Percentiles rank a stretch among this genome's conserved stretches.
These are phyloP conservation scores for Colletotrichum sp. DNA, from an alignment of 2,329 filamentous ascomycete species.

Conservation along the genomic window DNA sequence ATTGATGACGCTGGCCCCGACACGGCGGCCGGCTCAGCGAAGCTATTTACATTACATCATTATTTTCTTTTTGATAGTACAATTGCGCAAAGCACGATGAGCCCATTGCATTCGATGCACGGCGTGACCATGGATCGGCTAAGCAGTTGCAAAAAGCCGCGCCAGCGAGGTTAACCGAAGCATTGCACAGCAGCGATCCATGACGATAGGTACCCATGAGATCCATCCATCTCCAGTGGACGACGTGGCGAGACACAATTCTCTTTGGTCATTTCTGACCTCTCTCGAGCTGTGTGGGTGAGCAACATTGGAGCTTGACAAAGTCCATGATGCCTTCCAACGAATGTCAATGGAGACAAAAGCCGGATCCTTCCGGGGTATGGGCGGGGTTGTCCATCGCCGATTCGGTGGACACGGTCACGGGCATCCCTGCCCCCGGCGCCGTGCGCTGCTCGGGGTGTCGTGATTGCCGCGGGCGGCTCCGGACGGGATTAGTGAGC, in stretches of 20 bases:
- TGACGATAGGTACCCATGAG: too few relatives aligned
- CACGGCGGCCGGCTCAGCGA: neutral
- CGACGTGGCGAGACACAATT: neutral
- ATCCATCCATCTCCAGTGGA: neutral
- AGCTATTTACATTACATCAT: conserved; percentile 5
- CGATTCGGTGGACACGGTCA: neutral
- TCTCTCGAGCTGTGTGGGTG: neutral
- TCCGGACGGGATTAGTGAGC: neutral
- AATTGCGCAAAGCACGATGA: neutral
- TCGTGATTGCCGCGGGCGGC: neutral
- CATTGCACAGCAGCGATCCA: neutral
- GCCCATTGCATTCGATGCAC: neutral
- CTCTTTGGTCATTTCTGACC: neutral
- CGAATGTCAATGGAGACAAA: neutral
- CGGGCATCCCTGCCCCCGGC: neutral
- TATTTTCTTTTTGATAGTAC: neutral
- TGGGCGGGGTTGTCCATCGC: neutral
- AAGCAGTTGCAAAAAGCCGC: neutral
- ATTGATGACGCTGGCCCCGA: neutral
- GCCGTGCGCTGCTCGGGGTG: neutral
- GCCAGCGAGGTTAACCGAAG: neutral
- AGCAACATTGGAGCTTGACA: rapidly evolving
- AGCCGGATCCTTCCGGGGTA: neutral
- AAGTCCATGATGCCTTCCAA: too few relatives aligned
- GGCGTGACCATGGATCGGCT: neutral